A percentile compares a stretch with the other conserved stretches of the same genome.
Evolutionary conservation across 352 stramenopile genomes (phyloP).

Genomic region (Pythium apleroticum): DNA sequence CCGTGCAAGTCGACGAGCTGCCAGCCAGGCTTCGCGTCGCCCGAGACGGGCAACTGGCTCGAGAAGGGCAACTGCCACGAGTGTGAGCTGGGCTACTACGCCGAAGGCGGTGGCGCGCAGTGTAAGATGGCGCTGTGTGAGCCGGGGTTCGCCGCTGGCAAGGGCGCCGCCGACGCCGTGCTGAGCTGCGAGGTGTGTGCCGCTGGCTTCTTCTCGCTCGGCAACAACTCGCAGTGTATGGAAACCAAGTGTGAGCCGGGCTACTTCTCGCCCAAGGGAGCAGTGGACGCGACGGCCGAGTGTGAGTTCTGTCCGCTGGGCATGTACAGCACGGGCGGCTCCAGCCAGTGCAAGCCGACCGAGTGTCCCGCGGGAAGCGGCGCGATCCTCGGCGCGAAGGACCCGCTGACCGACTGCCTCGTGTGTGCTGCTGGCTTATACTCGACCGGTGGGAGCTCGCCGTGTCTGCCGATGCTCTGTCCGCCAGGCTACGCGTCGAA

Average conservation of each 20-base stretch:
- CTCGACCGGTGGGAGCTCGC: constrained; percentile 34
- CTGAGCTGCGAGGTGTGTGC: constrained; percentile 36
- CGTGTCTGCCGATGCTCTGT: constrained; percentile 37
- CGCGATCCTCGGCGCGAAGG: constrained; percentile 30
- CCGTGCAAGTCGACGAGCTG: constrained; percentile 38
- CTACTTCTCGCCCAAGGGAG: constrained; percentile 40
- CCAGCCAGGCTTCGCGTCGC: constrained; percentile 32
- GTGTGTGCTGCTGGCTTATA: constrained; percentile 35
- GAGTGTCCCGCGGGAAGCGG: constrained; percentile 36
- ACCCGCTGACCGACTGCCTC: constrained; percentile 28
- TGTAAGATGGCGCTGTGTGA: constrained; percentile 41
- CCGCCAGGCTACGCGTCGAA: constrained; percentile 31
- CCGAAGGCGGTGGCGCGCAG: constrained; percentile 33
- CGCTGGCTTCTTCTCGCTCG: constrained; percentile 39
- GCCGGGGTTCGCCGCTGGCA: constrained; percentile 37
- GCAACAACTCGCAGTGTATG: constrained; percentile 35
- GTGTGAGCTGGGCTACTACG: constrained; percentile 41
- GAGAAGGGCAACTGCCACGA: constrained; percentile 48
- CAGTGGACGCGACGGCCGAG: constrained; percentile 24
- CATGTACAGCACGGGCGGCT: constrained; percentile 38
- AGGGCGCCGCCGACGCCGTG: constrained; percentile 29
- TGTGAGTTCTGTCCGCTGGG: constrained; percentile 40
- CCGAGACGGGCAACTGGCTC: constrained; percentile 33
- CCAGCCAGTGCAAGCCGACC: constrained; percentile 36
- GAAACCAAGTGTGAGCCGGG: constrained; percentile 34